phyloP scores from a whole-genome alignment of 2,329 filamentous ascomycete genomes.

The Alternaria novae-zelandiae region DNA sequence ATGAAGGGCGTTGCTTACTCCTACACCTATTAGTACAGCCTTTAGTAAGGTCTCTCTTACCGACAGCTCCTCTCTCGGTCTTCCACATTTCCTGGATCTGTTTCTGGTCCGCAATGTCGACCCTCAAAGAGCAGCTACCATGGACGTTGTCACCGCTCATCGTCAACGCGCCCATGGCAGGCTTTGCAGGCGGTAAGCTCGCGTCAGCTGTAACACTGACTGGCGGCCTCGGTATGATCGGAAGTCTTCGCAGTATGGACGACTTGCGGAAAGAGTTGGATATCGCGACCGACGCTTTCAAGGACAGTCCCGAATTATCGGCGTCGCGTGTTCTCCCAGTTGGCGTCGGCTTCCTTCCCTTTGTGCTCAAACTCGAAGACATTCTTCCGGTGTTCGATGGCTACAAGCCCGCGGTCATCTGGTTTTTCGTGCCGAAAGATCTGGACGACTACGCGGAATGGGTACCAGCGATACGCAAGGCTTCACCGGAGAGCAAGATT shows the following conservation, averaged over 20 bases:
- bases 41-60: neutral
- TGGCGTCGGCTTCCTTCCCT: slow-evolving; percentile 68
- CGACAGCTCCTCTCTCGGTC: neutral
- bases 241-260: slow-evolving; percentile 44
- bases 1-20: neutral
- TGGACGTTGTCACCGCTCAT: slow-evolving; percentile 66
- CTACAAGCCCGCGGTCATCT: slow-evolving; percentile 65
- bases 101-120: slow-evolving; percentile 11
- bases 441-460: slow-evolving; percentile 47
- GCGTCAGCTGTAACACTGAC: slow-evolving; percentile 66
- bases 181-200: slow-evolving; percentile 62
- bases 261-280: slow-evolving; percentile 40
- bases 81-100: neutral
- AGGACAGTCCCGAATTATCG: slow-evolving; percentile 16
- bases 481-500: slow-evolving; percentile 52
- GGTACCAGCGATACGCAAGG: slow-evolving; percentile 41
- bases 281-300: slow-evolving; percentile 24
- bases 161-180: slow-evolving; percentile 71
- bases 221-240: slow-evolving; percentile 55
- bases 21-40: neutral
- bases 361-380: slow-evolving; percentile 51
- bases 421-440: slow-evolving; percentile 68
- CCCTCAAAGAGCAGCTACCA: slow-evolving; percentile 45
- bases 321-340: slow-evolving; percentile 52
- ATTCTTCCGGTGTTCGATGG: slow-evolving; percentile 59